phyloP scores from a whole-genome alignment of 148 eudicot species.

The Selenicereus undatus region DNA sequence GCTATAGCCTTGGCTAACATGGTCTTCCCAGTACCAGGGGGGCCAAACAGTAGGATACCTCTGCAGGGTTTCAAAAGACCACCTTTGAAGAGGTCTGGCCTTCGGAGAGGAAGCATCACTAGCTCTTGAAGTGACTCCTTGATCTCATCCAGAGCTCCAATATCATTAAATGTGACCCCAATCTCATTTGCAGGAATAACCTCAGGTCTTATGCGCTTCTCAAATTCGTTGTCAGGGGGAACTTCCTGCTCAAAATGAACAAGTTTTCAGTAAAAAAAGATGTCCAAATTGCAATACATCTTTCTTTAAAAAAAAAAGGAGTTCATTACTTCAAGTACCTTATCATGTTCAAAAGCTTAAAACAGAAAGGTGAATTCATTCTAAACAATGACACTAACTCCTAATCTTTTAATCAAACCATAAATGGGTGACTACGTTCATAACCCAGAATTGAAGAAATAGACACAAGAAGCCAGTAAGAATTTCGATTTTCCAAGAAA shows the following conservation, averaged over 20 bases:
- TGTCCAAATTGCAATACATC: too few relatives aligned
- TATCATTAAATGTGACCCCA: slow-evolving; percentile 4
- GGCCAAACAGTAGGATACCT: slow-evolving; percentile 64
- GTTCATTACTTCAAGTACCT: too few relatives aligned
- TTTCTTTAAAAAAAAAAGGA: too few relatives aligned
- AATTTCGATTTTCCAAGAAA: too few relatives aligned
- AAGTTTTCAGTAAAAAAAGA: neutral
- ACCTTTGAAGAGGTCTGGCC: slow-evolving; percentile 72
- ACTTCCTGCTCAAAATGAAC: neutral
- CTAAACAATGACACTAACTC: too few relatives aligned
- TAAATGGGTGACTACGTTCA: too few relatives aligned
- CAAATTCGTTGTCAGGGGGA: slow-evolving; percentile 1
- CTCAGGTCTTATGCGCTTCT: slow-evolving; percentile 2
- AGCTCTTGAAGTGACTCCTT: slow-evolving; percentile 70
- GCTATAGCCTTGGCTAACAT: slow-evolving; percentile 80
- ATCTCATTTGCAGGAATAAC: neutral
- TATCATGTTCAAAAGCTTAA: too few relatives aligned
- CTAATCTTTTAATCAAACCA: too few relatives aligned
- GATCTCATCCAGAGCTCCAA: slow-evolving; percentile 59
- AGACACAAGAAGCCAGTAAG: too few relatives aligned
- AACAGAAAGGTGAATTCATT: too few relatives aligned
- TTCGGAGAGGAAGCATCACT: slow-evolving; percentile 67
- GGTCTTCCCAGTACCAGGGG: slow-evolving; percentile 75
- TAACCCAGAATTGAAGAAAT: too few relatives aligned
- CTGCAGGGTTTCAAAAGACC: slow-evolving; percentile 78